These are phyloP conservation scores for Thalassiosira hispida DNA, from an alignment of 352 stramenopile genomes.

Conservation along the genomic window DNA sequence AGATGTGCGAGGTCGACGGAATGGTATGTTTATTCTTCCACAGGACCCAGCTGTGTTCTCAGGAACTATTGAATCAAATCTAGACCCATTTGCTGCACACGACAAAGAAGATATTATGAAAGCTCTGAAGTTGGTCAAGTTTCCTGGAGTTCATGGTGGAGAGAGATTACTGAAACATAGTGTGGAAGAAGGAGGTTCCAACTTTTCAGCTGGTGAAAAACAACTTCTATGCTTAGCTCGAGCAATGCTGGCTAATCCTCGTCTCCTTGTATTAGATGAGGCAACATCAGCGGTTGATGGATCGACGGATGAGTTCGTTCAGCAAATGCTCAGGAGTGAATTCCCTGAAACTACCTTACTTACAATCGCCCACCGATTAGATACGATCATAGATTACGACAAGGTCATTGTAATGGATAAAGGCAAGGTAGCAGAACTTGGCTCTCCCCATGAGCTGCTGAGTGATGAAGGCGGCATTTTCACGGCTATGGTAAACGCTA, in stretches of 20 bases:
- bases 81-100: constrained; percentile 87
- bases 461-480: not conserved
- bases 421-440: constrained; percentile 92
- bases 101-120: constrained; percentile 88
- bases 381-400: constrained; percentile 97
- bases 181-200: constrained; percentile 90
- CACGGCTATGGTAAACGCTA: not conserved
- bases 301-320: constrained; percentile 89
- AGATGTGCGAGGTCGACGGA: constrained; percentile 86
- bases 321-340: constrained; percentile 84
- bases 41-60: constrained; percentile 93
- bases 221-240: constrained; percentile 96
- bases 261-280: constrained; percentile 93
- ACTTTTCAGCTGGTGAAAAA: constrained; percentile 93
- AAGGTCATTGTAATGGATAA: constrained; percentile 95
- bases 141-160: constrained; percentile 67
- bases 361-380: constrained; percentile 95
- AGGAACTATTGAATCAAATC: constrained; percentile 90
- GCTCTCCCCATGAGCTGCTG: constrained; percentile 87
- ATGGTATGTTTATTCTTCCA: constrained; percentile 92
- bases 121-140: constrained; percentile 83
- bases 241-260: constrained; percentile 91
- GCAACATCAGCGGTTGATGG: constrained; percentile 90
- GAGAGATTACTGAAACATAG: constrained; percentile 69
- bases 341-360: constrained; percentile 93